phyloP scores from a whole-genome alignment of 2,329 filamentous ascomycete species.

The Fusarium burgessii region DNA sequence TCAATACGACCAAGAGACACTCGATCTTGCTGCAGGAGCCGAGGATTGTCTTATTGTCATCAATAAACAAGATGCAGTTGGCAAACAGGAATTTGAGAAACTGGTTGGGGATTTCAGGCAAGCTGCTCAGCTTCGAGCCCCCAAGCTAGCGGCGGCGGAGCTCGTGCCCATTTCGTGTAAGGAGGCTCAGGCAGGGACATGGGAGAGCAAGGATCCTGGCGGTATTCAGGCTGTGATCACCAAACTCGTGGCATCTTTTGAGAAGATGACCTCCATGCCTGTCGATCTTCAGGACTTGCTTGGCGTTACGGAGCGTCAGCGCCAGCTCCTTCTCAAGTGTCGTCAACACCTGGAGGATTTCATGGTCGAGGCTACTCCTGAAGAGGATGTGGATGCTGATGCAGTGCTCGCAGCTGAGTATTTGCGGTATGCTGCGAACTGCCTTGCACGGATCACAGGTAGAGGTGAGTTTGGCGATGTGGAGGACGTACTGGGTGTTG shows the following conservation, averaged over 20 bases:
- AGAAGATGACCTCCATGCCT: conserved; percentile 75
- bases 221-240: conserved; percentile 77
- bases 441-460: conserved; percentile 88
- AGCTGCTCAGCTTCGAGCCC: conserved; percentile 26
- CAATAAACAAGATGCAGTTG: conserved; percentile 71
- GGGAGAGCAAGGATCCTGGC: conserved; percentile 63
- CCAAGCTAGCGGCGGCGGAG: conserved; percentile 51
- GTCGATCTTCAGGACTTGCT: conserved; percentile 84
- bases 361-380: conserved; percentile 65
- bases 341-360: conserved; percentile 79
- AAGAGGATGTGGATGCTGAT: conserved; percentile 70
- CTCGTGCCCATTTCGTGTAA: conserved; percentile 76
- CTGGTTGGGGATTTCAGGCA: conserved; percentile 58
- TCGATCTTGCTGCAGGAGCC: conserved; percentile 63
- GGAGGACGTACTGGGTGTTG: conserved; percentile 94
- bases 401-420: conserved; percentile 92
- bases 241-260: conserved; percentile 76
- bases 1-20: conserved; percentile 66
- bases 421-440: conserved; percentile 82
- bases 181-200: conserved; percentile 58
- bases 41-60: conserved; percentile 66
- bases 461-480: conserved; percentile 88
- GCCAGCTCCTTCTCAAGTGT: conserved; percentile 82
- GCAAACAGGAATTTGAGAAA: conserved; percentile 48
- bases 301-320: conserved; percentile 90